Evolutionary conservation across 2,329 filamentous ascomycete genomes (phyloP).

Genomic region (Sporothrix euskadiensis): DNA sequence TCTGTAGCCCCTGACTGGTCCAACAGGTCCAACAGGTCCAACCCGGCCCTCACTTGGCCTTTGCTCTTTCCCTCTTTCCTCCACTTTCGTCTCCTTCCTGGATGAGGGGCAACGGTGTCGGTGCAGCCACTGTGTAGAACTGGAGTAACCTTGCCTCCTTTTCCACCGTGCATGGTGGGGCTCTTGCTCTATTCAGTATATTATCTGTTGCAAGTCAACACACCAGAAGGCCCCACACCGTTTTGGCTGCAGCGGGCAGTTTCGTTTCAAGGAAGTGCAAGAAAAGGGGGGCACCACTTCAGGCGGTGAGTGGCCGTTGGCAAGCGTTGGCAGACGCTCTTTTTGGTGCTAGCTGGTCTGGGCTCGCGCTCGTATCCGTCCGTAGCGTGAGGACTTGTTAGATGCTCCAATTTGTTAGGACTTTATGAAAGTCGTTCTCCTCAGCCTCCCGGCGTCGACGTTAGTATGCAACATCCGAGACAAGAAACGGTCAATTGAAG

Average conservation of each 20-base stretch:
- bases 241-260: constrained; percentile 1
- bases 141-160: neutral
- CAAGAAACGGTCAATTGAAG: neutral
- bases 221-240: neutral
- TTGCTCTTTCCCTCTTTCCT: neutral
- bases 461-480: neutral
- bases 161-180: neutral
- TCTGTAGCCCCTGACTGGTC: constrained; percentile 8
- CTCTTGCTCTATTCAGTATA: neutral
- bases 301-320: constrained; percentile 13
- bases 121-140: neutral
- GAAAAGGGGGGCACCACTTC: neutral
- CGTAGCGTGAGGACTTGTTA: neutral
- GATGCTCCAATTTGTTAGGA: neutral
- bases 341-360: neutral
- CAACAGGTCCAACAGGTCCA: neutral
- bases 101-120: neutral
- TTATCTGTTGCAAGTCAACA: neutral
- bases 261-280: neutral
- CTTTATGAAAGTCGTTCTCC: neutral
- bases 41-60: neutral
- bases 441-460: neutral
- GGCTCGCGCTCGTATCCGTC: neutral
- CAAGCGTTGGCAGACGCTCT: neutral
- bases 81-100: constrained; percentile 7